A percentile compares a stretch with the other conserved stretches of the same genome.
Conservation (phyloP, 2,329 filamentous ascomycete species). For the Verticillium longisporum region DNA sequence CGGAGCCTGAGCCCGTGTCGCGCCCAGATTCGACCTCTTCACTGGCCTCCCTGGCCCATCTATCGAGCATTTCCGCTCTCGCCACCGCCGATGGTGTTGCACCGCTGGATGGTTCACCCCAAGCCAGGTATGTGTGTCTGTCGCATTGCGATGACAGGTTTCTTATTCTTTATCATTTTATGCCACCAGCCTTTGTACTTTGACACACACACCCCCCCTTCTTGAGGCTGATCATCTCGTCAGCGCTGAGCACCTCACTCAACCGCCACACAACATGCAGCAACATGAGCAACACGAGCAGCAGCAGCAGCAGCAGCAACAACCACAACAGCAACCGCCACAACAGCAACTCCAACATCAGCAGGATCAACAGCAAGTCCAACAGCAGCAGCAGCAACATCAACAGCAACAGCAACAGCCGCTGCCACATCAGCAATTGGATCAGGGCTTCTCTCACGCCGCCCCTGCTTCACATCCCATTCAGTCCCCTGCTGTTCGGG, state of each 20-base stretch:
- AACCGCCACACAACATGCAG: background rate
- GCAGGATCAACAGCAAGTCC: background rate
- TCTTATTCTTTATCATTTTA: background rate
- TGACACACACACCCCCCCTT: background rate
- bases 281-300: background rate
- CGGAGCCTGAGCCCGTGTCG: slow-evolving; percentile 37
- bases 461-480: background rate
- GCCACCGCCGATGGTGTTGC: slow-evolving; percentile 26
- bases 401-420: background rate
- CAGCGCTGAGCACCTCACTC: background rate
- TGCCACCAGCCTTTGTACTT: background rate
- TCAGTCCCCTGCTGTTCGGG: background rate
- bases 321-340: background rate
- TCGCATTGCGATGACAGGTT: background rate
- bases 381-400: background rate
- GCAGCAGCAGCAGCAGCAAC: background rate
- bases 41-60: slow-evolving; percentile 34
- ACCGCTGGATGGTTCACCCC: background rate
- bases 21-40: slow-evolving; percentile 43
- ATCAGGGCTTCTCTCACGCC: background rate
- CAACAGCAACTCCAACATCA: background rate
- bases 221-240: background rate
- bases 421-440: background rate
- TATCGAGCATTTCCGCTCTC: slow-evolving; percentile 39
- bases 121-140: background rate